Percentiles rank a stretch among this genome's conserved stretches.
phyloP scores from a whole-genome alignment of 2,329 filamentous ascomycete genomes.

The Neopestalotiopsis rosae region DNA sequence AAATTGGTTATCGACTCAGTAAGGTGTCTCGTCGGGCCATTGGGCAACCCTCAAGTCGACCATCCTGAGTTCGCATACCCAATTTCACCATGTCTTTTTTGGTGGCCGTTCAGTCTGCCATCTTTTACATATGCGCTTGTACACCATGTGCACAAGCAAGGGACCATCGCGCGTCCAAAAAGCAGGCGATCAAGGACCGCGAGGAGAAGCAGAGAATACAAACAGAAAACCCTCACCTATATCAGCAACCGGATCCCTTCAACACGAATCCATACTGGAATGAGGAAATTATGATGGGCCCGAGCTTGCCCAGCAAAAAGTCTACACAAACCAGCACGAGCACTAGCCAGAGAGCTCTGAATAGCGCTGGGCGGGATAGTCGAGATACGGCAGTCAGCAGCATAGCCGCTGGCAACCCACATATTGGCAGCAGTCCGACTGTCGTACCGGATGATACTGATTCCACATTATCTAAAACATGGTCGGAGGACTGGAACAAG shows the following conservation, averaged over 20 bases:
- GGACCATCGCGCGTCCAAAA: slow-evolving; percentile 72
- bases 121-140: slow-evolving; percentile 81
- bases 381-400: slow-evolving; percentile 35
- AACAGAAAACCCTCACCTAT: slow-evolving; percentile 73
- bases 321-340: slow-evolving; percentile 56
- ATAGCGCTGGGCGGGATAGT: slow-evolving; percentile 63
- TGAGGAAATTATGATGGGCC: slow-evolving; percentile 85
- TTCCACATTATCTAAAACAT: slow-evolving; percentile 37
- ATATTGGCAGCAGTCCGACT: slow-evolving; percentile 47
- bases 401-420: slow-evolving; percentile 42
- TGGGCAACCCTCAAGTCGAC: neutral
- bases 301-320: slow-evolving; percentile 70
- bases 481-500: slow-evolving; percentile 72
- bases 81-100: slow-evolving; percentile 52
- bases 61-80: neutral
- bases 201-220: slow-evolving; percentile 69
- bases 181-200: slow-evolving; percentile 71
- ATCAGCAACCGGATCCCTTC: slow-evolving; percentile 81
- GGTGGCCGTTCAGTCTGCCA: slow-evolving; percentile 72
- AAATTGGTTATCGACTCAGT: slow-evolving; percentile 10
- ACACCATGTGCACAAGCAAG: slow-evolving; percentile 77
- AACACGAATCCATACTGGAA: slow-evolving; percentile 89
- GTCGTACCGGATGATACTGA: slow-evolving; percentile 53
- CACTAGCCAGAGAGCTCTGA: slow-evolving; percentile 64
- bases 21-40: neutral